A percentile compares a stretch with the other conserved stretches of the same genome.
Conservation (phyloP, 2,329 filamentous ascomycete genomes). For the Knufia fluminis region DNA sequence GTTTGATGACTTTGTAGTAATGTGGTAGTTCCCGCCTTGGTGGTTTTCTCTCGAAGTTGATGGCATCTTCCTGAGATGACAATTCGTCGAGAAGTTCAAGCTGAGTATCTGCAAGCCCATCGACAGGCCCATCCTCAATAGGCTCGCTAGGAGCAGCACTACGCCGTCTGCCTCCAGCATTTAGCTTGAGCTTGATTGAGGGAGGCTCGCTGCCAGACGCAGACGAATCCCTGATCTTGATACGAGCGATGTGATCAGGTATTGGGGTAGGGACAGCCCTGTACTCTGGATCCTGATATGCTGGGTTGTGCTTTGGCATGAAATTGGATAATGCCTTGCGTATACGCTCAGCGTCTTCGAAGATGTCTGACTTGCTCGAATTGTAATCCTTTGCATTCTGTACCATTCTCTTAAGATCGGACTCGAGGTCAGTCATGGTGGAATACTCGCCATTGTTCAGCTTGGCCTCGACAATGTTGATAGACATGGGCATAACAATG, state of each 20-base stretch:
- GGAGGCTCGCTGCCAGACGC: not conserved
- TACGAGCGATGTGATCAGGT: constrained; percentile 34
- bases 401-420: constrained; percentile 80
- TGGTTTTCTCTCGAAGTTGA: constrained; percentile 55
- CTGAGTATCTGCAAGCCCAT: constrained; percentile 15
- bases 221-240: constrained; percentile 30
- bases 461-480: constrained; percentile 67
- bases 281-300: constrained; percentile 62
- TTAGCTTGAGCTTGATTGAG: constrained; percentile 16
- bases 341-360: constrained; percentile 76
- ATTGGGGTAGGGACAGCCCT: constrained; percentile 65
- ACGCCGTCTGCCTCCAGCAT: constrained; percentile 12
- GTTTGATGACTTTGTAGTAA: constrained; percentile 75
- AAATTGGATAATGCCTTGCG: constrained; percentile 78
- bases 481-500: constrained; percentile 68
- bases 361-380: constrained; percentile 59
- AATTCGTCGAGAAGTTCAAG: constrained; percentile 18
- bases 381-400: constrained; percentile 81
- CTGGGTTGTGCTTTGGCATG: constrained; percentile 80
- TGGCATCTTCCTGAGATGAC: constrained; percentile 14
- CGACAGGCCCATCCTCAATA: constrained; percentile 3
- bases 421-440: constrained; percentile 65
- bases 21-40: constrained; percentile 47
- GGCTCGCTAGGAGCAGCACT: constrained; percentile 14
- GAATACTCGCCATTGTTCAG: constrained; percentile 60